These are phyloP conservation scores for Clonostachys rosea DNA, from an alignment of 2,329 filamentous ascomycete genomes.

Conservation along the genomic window DNA sequence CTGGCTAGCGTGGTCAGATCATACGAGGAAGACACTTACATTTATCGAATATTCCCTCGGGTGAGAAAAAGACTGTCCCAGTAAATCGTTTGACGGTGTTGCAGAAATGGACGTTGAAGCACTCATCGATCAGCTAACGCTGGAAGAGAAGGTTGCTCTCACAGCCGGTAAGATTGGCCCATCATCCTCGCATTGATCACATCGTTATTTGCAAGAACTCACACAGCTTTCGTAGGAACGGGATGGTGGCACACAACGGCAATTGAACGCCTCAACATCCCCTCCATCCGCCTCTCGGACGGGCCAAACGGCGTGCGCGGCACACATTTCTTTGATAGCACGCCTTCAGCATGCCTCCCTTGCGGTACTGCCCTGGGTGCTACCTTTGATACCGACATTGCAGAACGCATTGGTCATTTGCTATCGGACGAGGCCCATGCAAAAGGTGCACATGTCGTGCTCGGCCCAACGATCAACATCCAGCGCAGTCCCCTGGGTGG, in stretches of 20 bases:
- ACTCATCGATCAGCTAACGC: slow-evolving; percentile 1
- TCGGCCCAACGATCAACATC: slow-evolving; percentile 59
- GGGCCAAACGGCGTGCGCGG: slow-evolving; percentile 1
- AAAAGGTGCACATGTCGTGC: slow-evolving; percentile 70
- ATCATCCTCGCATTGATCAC: no score
- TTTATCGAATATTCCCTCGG: no score
- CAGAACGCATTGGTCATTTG: slow-evolving; percentile 51
- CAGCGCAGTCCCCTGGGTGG: slow-evolving; percentile 81
- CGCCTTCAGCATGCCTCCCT: slow-evolving; percentile 16
- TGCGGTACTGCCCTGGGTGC: slow-evolving; percentile 38
- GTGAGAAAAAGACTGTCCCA: no score
- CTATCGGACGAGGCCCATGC: slow-evolving; percentile 46
- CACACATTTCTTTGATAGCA: slow-evolving; percentile 16
- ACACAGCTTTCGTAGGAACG: slow-evolving; percentile 3
- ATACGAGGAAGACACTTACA: no score
- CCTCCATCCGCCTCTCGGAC: slow-evolving; percentile 40
- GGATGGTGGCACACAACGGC: slow-evolving; percentile 11
- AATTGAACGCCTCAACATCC: slow-evolving; percentile 6
- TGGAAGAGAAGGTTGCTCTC: slow-evolving; percentile 2
- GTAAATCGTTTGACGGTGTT: background rate
- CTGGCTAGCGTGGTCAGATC: no score
- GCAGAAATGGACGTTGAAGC: background rate
- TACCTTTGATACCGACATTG: slow-evolving; percentile 56
- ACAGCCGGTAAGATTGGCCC: background rate
- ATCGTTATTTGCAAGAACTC: background rate